Conservation (phyloP, 2,329 filamentous ascomycete species). For the Fusarium nodosum region DNA sequence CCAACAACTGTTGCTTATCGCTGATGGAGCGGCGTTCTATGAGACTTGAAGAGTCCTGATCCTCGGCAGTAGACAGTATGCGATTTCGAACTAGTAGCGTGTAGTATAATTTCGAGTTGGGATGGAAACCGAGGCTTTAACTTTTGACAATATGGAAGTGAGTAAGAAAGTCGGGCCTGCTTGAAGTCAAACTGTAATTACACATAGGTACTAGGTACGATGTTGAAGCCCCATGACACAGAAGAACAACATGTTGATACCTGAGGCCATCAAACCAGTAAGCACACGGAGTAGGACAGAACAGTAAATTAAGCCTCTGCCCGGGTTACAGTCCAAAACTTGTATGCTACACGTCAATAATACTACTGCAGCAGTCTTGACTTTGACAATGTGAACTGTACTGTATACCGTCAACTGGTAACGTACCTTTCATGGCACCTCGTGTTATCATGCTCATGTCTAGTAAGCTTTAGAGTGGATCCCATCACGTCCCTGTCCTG, state of each 20-base stretch:
- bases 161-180: neutral
- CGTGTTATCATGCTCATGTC: conserved; percentile 42
- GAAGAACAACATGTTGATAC: neutral
- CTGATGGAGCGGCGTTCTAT: neutral
- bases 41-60: neutral
- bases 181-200: neutral
- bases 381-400: conserved; percentile 14
- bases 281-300: neutral
- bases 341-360: conserved; percentile 13
- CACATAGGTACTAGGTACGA: neutral
- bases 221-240: neutral
- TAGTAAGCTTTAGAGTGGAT: conserved; percentile 44
- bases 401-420: conserved; percentile 24
- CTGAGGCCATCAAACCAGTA: neutral
- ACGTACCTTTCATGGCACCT: conserved; percentile 32
- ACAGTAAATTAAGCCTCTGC: no score
- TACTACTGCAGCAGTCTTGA: conserved; percentile 9
- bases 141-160: neutral
- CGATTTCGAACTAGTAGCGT: neutral
- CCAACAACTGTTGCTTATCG: conserved; percentile 2
- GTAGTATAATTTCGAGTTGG: neutral
- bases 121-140: neutral
- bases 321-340: neutral
- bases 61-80: no score
- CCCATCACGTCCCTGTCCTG: conserved; percentile 23